Evolutionary conservation across 148 eudicot genomes (phyloP).

Genomic region (Mesembryanthemum crystallinum): DNA sequence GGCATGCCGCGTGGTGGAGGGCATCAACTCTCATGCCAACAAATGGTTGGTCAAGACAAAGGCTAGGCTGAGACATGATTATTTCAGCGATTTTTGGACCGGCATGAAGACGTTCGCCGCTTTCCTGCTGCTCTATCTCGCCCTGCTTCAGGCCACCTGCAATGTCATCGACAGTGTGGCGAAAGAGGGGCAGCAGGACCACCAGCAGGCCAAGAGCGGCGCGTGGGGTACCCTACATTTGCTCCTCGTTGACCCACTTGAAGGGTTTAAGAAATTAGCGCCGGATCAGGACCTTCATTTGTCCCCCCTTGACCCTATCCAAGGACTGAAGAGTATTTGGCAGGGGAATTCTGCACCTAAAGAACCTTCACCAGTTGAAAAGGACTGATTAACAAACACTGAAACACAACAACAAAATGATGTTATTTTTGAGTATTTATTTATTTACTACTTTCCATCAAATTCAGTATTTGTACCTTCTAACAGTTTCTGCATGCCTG

Average conservation of each 20-base stretch:
- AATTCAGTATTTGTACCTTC: no score
- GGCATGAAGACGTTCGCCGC: slow-evolving; percentile 14
- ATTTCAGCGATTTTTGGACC: slow-evolving; percentile 17
- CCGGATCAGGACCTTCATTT: no score
- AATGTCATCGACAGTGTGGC: slow-evolving; percentile 1
- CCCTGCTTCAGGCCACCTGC: slow-evolving; percentile 12
- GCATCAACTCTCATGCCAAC: slow-evolving; percentile 5
- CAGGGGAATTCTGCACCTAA: no score
- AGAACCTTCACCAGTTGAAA: no score
- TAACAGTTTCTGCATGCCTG: no score
- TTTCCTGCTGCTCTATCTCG: slow-evolving; percentile 16
- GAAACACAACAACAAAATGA: no score
- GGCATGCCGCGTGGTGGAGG: neutral
- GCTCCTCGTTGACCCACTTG: slow-evolving; percentile 7
- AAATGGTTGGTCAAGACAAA: neutral
- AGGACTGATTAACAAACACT: no score
- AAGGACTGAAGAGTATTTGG: no score
- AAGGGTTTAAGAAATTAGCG: neutral
- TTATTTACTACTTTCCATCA: no score
- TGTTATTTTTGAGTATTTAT: no score
- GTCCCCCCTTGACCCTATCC: no score
- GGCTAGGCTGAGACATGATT: slow-evolving; percentile 21
- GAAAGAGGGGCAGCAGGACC: neutral
- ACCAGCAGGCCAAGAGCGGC: no score
- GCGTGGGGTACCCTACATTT: neutral